A percentile compares a stretch with the other conserved stretches of the same genome.
Evolutionary conservation across 2,329 filamentous ascomycete species (phyloP).

Genomic region (Fusarium sp.): DNA sequence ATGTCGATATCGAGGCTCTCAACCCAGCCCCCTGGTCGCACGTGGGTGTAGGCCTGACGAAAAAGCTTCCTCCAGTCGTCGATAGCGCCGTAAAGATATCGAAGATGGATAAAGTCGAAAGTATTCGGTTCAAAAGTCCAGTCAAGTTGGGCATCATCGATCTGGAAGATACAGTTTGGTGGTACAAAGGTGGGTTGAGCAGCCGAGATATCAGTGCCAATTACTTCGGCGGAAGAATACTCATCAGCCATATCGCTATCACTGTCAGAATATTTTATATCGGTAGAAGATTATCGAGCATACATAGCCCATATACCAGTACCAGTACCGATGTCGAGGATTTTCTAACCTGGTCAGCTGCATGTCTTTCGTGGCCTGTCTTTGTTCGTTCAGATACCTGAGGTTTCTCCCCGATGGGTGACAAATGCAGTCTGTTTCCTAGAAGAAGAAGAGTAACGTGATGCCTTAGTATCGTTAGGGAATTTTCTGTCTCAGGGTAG

Average conservation of each 20-base stretch:
- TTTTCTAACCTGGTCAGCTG: constrained; percentile 12
- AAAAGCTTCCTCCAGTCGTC: constrained; percentile 67
- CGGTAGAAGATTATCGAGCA: neutral
- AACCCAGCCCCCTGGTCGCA: constrained; percentile 52
- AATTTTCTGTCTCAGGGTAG: too few species aligned
- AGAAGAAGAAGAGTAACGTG: constrained; percentile 42
- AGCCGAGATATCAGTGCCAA: constrained; percentile 51
- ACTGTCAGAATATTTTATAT: neutral
- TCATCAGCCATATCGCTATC: constrained; percentile 47
- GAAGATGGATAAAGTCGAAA: constrained; percentile 70
- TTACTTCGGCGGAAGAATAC: constrained; percentile 46
- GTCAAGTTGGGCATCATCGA: constrained; percentile 50
- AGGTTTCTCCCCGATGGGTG: constrained; percentile 34
- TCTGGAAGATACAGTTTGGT: constrained; percentile 48
- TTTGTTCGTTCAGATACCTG: neutral
- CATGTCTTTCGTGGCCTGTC: neutral
- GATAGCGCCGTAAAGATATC: constrained; percentile 66
- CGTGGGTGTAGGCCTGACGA: constrained; percentile 59
- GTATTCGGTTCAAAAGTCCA: constrained; percentile 59
- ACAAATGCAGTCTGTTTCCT: constrained; percentile 51
- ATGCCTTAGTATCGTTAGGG: too few species aligned
- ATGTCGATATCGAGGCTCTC: constrained; percentile 38
- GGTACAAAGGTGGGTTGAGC: constrained; percentile 49
- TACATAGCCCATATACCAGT: constrained; percentile 65
- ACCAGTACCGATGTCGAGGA: constrained; percentile 67